phyloP scores from a whole-genome alignment of 2,329 filamentous ascomycete species.

The Aspergillus fructus region DNA sequence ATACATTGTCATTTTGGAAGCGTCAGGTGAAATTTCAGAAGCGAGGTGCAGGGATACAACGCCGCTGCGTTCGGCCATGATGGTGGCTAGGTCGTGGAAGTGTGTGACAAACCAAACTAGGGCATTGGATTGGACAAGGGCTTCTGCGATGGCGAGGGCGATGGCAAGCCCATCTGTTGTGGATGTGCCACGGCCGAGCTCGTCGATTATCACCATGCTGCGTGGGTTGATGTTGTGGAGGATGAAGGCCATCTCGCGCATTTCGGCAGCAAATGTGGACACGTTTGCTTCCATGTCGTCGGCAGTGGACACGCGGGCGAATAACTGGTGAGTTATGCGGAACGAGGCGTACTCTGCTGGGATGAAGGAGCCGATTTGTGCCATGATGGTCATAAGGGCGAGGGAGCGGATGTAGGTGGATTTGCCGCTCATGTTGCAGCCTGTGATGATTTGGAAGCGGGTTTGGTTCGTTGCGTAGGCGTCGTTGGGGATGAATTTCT shows the following conservation, averaged over 20 bases:
- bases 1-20: constrained; percentile 75
- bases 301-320: constrained; percentile 82
- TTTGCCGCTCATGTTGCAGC: constrained; percentile 98
- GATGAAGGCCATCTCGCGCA: constrained; percentile 95
- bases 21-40: constrained; percentile 61
- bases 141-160: constrained; percentile 85
- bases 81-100: constrained; percentile 76
- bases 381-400: constrained; percentile 86
- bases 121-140: constrained; percentile 74
- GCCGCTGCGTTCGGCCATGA: constrained; percentile 71
- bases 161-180: constrained; percentile 86
- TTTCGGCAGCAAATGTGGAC: constrained; percentile 90
- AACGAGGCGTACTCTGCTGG: constrained; percentile 82
- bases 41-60: constrained; percentile 81
- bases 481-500: constrained; percentile 81
- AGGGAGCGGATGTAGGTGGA: constrained; percentile 89
- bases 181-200: constrained; percentile 87
- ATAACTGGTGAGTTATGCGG: constrained; percentile 76
- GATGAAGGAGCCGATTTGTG: constrained; percentile 87
- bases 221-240: constrained; percentile 74
- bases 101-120: constrained; percentile 94
- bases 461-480: constrained; percentile 78
- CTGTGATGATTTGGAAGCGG: constrained; percentile 89
- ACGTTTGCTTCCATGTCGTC: constrained; percentile 88
- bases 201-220: constrained; percentile 83